Evolutionary conservation across 1,284 basidiomycete genomes (phyloP), one percentile per base, ranked within the genome.

Genomic region (Pseudozyma thailandica): DNA sequence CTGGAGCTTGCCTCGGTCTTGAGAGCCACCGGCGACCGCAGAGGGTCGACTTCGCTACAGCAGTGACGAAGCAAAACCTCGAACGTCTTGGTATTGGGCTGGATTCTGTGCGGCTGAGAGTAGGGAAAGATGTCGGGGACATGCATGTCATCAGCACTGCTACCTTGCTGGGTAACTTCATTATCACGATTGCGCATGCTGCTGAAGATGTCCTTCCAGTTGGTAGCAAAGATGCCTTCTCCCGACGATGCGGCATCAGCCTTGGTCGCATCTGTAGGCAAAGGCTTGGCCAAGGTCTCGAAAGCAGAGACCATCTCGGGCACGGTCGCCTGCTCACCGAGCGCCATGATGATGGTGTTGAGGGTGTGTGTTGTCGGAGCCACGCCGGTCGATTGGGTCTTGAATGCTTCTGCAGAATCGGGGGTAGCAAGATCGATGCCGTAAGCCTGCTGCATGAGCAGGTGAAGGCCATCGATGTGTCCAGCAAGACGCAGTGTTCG

Each of bases 281-380:
- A 56, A 10, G 78, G 73, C 52, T 72, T 66, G 27, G 65, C 61
- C 7, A 82, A 47, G 2, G 66, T 73, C 63, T 82, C 81, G 65
- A 72, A 82, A 8, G 79, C 74, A 16, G 69, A 50, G 4, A 80
- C 49, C 81, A 82, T 82, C 46, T 81, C 69, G 2, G 72, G 62
- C n/a, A 77, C 75, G 3, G 52, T 72, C 16, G 66, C 72, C 42
- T 79, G 76, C 48, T 82, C 80, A n/a, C 80, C 81, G 21, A 82
- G 73, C 20, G 79, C 76, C 77, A 78, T 75, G 23, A 82, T 62
- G 45, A 76, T 61, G 21, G 77, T 81, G 55, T 82, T 80, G 52
- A 82, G 74, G 12, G 77, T 78, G 49, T 81, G 72, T 16, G 72
- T 68, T 10, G 62, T 75, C 10, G 75, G 72, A 16, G 58, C 44